Conservation (phyloP, 257 asterid species). For the Lycium barbarum region DNA sequence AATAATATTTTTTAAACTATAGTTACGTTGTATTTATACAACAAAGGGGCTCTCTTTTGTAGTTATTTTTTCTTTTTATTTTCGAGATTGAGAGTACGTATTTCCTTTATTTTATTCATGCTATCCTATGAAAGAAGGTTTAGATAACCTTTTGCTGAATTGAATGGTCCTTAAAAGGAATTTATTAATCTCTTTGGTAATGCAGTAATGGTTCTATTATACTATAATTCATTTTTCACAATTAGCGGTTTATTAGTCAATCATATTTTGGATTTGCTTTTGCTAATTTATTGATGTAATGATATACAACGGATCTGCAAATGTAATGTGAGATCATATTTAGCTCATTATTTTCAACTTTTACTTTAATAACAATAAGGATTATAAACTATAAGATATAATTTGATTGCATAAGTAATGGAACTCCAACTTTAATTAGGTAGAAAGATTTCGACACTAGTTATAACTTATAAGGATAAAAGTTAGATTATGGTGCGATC, state of each 20-base stretch:
- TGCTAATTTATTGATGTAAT: too few species aligned
- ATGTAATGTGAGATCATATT: too few species aligned
- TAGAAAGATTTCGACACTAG: neutral
- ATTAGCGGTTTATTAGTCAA: too few species aligned
- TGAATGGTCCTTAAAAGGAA: neutral
- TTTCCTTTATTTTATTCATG: neutral
- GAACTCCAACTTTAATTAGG: neutral
- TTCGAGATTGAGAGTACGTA: neutral
- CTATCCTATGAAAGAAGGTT: neutral
- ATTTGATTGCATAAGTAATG: neutral
- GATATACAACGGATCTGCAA: too few species aligned
- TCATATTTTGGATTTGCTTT: neutral
- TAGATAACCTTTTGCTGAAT: neutral
- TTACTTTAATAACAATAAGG: neutral
- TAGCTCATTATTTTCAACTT: neutral
- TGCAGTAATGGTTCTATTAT: neutral
- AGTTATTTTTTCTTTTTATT: neutral
- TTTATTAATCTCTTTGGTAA: neutral
- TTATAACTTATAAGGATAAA: neutral
- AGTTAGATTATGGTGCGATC: neutral
- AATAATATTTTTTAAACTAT: too few species aligned
- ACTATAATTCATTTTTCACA: neutral
- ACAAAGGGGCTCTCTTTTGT: too few species aligned
- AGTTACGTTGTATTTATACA: too few species aligned
- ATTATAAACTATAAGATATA: neutral